Evolutionary conservation across 2,329 filamentous ascomycete genomes (phyloP).

Genomic region (Colletotrichum gigasporum): DNA sequence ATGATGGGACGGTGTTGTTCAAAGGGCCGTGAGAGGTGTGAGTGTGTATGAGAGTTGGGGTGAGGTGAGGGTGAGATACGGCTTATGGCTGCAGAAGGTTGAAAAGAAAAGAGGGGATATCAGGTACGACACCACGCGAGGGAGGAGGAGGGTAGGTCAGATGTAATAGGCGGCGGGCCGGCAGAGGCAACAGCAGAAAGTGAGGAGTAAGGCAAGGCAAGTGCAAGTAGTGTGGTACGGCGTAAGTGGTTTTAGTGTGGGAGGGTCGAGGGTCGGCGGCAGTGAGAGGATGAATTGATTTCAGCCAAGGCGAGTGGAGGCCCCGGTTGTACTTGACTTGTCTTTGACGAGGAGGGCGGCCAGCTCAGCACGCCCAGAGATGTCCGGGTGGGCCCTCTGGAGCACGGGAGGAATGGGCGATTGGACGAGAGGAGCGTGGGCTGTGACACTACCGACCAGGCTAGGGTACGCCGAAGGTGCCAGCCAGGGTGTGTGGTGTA

Average conservation of each 20-base stretch:
- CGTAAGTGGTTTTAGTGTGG: conserved; percentile 1
- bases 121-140: conserved; percentile 28
- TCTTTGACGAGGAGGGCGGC: conserved; percentile 28
- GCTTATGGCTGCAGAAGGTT: conserved; percentile 21
- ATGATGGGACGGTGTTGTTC: background rate
- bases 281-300: conserved; percentile 21
- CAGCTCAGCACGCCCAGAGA: conserved; percentile 33
- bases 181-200: conserved; percentile 8
- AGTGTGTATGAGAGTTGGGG: background rate
- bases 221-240: conserved; percentile 10
- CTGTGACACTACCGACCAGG: conserved; percentile 40
- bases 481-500: conserved; percentile 29
- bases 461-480: conserved; percentile 32
- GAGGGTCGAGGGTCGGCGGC: conserved; percentile 24
- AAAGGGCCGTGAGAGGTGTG: background rate
- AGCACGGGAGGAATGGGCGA: conserved; percentile 38
- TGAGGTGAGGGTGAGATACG: conserved; percentile 1
- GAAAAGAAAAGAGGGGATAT: conserved; percentile 33
- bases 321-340: conserved; percentile 22
- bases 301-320: conserved; percentile 29
- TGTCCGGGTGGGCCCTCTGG: conserved; percentile 30
- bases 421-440: conserved; percentile 42
- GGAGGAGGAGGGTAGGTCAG: conserved; percentile 30
- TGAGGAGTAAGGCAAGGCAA: conserved; percentile 3
- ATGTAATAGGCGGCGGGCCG: conserved; percentile 28